Evolutionary conservation across 2,329 filamentous ascomycete genomes (phyloP).

Genomic region (Ilyonectria destructans): DNA sequence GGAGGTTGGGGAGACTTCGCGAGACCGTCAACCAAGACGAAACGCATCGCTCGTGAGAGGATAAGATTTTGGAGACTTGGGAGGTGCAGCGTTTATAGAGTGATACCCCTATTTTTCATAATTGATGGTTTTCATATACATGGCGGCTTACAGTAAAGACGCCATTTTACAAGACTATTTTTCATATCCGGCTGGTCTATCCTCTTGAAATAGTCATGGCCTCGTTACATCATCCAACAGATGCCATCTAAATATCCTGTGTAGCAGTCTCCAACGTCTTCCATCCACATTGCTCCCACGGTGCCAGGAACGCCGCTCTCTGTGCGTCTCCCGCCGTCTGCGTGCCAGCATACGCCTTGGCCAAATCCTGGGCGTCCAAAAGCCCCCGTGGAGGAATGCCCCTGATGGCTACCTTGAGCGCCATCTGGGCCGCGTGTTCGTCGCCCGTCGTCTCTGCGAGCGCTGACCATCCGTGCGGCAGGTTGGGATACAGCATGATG

Average conservation of each 20-base stretch:
- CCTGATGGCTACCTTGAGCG: constrained; percentile 82
- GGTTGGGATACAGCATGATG: constrained; percentile 85
- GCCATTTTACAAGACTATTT: not conserved
- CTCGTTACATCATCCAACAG: constrained; percentile 22
- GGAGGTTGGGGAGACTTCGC: constrained; percentile 79
- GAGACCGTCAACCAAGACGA: constrained; percentile 66
- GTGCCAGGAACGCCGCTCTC: constrained; percentile 83
- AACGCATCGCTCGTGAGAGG: constrained; percentile 18
- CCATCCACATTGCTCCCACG: constrained; percentile 83
- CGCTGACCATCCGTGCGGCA: constrained; percentile 86
- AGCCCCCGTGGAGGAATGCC: constrained; percentile 81
- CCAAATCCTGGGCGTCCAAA: constrained; percentile 79
- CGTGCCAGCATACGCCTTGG: constrained; percentile 82
- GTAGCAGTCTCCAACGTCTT: constrained; percentile 62
- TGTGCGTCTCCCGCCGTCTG: constrained; percentile 82
- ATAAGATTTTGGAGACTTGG: constrained; percentile 3
- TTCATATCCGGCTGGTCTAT: constrained; percentile 2
- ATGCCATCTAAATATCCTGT: constrained; percentile 38
- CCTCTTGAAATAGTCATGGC: constrained; percentile 13
- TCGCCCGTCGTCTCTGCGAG: constrained; percentile 75
- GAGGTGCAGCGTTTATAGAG: constrained; percentile 18
- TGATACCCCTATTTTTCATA: constrained; percentile 19
- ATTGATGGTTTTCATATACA: not conserved
- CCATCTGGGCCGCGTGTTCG: constrained; percentile 80
- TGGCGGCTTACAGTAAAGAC: not conserved